phyloP scores from a whole-genome alignment of 257 asterid genomes.

The Petunia secreta region DNA sequence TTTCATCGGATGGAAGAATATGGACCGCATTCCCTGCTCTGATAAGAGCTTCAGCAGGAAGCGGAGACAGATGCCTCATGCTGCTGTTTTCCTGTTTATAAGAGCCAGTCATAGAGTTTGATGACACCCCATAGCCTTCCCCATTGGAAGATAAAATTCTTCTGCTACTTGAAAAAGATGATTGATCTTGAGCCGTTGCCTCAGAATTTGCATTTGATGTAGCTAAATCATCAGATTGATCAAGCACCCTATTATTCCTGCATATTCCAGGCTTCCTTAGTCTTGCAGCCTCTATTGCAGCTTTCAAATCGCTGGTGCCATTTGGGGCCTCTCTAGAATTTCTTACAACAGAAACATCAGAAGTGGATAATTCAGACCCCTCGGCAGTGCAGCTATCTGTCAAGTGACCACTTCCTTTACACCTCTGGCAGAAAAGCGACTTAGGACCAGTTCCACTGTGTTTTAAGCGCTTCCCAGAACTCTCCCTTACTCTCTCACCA shows the following conservation, averaged over 20 bases:
- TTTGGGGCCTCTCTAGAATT: conserved; percentile 46
- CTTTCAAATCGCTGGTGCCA: conserved; percentile 65
- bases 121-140: conserved; percentile 40
- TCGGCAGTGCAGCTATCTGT: conserved; percentile 36
- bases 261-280: conserved; percentile 75
- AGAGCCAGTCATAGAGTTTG: conserved; percentile 40
- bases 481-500: conserved; percentile 59
- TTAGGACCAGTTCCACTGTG: conserved; percentile 35
- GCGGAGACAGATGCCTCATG: conserved; percentile 42
- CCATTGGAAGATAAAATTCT: conserved; percentile 43
- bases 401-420: conserved; percentile 45
- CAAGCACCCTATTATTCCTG: conserved; percentile 55
- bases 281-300: conserved; percentile 88
- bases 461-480: conserved; percentile 56
- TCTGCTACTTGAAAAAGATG: conserved; percentile 45
- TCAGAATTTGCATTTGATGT: conserved; percentile 44
- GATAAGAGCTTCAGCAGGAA: conserved; percentile 45
- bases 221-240: conserved; percentile 56
- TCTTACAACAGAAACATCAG: conserved; percentile 47
- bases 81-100: conserved; percentile 44
- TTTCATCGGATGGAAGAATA: conserved; percentile 35
- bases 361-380: conserved; percentile 26
- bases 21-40: conserved; percentile 45
- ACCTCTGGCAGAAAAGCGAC: conserved; percentile 36
- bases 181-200: conserved; percentile 42